These are phyloP conservation scores for Acanthamoeba polyphaga DNA, from an alignment of 208 protist species.

Conservation along the genomic window DNA sequence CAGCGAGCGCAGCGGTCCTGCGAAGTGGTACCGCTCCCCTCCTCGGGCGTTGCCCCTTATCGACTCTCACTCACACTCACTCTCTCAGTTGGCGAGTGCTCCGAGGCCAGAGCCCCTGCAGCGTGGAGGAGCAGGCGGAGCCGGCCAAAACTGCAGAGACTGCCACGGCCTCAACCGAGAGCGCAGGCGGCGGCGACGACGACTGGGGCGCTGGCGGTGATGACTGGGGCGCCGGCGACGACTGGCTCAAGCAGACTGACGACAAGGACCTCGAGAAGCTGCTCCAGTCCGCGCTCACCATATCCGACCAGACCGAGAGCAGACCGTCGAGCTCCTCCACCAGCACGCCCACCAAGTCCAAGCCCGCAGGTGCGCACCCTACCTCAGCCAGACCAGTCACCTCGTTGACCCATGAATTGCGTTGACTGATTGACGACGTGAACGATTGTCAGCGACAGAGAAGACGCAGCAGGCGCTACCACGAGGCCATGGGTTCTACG, in stretches of 20 bases:
- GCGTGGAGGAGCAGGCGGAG: background rate
- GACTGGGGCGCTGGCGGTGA: constrained; percentile 11
- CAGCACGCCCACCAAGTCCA: background rate
- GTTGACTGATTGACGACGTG: too few relatives aligned
- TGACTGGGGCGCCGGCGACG: background rate
- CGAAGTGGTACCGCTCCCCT: background rate
- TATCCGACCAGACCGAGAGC: background rate
- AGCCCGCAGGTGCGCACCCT: background rate
- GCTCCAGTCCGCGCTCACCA: background rate
- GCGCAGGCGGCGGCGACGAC: background rate
- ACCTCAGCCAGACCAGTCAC: background rate
- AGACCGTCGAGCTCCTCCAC: background rate
- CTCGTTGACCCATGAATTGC: background rate
- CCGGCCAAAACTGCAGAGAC: background rate
- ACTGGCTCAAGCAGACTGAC: constrained; percentile 1
- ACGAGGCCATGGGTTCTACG: background rate
- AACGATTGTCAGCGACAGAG: too few relatives aligned
- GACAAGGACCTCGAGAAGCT: constrained; percentile 4
- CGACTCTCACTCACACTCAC: background rate
- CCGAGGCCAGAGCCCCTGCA: background rate
- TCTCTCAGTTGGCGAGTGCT: background rate
- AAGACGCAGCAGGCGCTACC: background rate
- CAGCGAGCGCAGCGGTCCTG: constrained; percentile 1
- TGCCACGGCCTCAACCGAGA: background rate
- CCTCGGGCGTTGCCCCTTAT: too few relatives aligned